Base-by-base conservation (phyloP, 805 yeast genomes). In the Metschnikowia lochheadii region DNA sequence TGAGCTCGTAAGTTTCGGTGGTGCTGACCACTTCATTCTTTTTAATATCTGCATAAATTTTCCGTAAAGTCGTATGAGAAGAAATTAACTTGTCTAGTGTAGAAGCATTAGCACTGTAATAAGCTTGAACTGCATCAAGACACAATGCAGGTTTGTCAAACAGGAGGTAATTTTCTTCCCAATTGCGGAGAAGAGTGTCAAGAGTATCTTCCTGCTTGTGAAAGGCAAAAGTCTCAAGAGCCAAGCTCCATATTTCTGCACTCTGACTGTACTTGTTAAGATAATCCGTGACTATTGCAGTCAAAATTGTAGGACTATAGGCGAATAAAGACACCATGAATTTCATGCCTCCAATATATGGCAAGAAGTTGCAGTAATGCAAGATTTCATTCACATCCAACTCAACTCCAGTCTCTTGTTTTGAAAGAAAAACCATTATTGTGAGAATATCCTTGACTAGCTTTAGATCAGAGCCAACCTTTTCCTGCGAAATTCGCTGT, bases 171-270 rank as follows among this genome's bases (percentile, higher is more conserved):
- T 42, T 33, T 14, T 20, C 37, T 26, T 29, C 20, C 43, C 43
- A 40, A 7, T 20, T 7, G 14, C 8, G 34, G 6, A 40, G 8
- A 18, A 40, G 43, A 21, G 31, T 17, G 10, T 17, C 34, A 17
- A 17, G 10, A 11, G 21, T 15, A 23, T 23, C 18, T 18, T 40
- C 11, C 6, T 40, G 6, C 43, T 29, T 26, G 21, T 40, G 43
- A 3, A 29, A 17, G 14, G 34, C 33, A 15, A 40, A 26, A 29
- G 43, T 40, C n/a, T 40, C 34, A 6, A 40, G 26, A 40, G 43
- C 43, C 8, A 26, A 15, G 17, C 18, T 15, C 46, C 46, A 44
- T 14, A 36, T 26, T n/a, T 44, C 46, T 8, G 46, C 46, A 21
- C 13, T 44, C 10, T 13, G 40, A n/a, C n/a, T 32, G 17, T 44